These are phyloP conservation scores for Sugiyamaella smithiae DNA, from an alignment of 805 yeast genomes.

Conservation along the genomic window DNA sequence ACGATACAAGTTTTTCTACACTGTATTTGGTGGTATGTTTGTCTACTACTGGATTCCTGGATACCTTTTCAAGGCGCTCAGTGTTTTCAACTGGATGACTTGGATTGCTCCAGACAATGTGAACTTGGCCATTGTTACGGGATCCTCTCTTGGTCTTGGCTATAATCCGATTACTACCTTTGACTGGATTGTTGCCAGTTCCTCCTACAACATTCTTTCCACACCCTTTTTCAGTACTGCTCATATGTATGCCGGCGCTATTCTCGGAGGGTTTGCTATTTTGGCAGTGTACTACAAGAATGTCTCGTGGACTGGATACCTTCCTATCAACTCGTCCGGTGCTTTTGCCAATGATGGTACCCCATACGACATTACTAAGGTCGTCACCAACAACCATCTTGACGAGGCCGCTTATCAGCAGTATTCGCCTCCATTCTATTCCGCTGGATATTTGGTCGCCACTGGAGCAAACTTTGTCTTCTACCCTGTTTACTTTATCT, in stretches of 20 bases:
- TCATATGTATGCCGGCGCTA: slow-evolving; percentile 39
- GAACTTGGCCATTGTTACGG: slow-evolving; percentile 60
- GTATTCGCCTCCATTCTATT: slow-evolving; percentile 68
- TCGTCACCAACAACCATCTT: slow-evolving; percentile 44
- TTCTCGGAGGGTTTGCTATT: slow-evolving; percentile 45
- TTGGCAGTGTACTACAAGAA: slow-evolving; percentile 54
- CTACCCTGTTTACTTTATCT: slow-evolving; percentile 54
- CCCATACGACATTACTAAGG: slow-evolving; percentile 46
- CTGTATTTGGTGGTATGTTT: slow-evolving; percentile 44
- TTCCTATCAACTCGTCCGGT: slow-evolving; percentile 57
- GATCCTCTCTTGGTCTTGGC: slow-evolving; percentile 46
- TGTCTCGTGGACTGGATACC: slow-evolving; percentile 56
- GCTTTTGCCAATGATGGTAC: slow-evolving; percentile 54
- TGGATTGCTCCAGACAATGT: slow-evolving; percentile 59
- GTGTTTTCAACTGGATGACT: slow-evolving; percentile 60
- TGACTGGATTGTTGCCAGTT: slow-evolving; percentile 42
- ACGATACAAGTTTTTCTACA: slow-evolving; percentile 50
- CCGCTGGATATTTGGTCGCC: slow-evolving; percentile 45
- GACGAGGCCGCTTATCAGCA: slow-evolving; percentile 47
- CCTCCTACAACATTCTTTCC: slow-evolving; percentile 35
- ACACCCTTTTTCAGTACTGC: slow-evolving; percentile 42
- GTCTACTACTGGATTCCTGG: slow-evolving; percentile 69
- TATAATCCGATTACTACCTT: slow-evolving; percentile 47
- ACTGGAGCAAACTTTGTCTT: slow-evolving; percentile 58
- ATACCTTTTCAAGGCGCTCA: slow-evolving; percentile 58